Evolutionary conservation across 1,284 basidiomycete genomes (phyloP).

Genomic region (Ceratobasidium sp.): DNA sequence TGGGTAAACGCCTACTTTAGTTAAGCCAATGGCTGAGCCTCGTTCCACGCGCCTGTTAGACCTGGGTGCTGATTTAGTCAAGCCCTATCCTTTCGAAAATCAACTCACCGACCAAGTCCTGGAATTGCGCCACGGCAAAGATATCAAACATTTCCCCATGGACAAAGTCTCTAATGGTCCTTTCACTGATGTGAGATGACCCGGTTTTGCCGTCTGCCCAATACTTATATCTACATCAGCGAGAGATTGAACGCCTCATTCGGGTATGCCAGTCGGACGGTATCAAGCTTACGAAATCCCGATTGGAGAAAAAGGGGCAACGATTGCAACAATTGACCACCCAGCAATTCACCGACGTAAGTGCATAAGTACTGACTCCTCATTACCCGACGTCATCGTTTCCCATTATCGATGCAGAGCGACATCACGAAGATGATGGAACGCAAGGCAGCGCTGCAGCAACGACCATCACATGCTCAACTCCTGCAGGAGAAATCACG

Average conservation of each 20-base stretch:
- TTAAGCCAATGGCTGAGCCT: conserved; percentile 46
- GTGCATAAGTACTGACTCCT: conserved; percentile 47
- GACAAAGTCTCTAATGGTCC: conserved; percentile 83
- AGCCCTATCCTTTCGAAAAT: conserved; percentile 82
- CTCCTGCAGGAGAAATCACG: conserved; percentile 72
- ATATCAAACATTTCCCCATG: conserved; percentile 72
- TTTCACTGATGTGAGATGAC: conserved; percentile 67
- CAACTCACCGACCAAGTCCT: conserved; percentile 73
- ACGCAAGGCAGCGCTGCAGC: conserved; percentile 71
- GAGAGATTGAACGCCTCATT: conserved; percentile 77
- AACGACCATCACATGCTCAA: conserved; percentile 58
- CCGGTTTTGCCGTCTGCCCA: neutral
- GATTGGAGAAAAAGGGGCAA: conserved; percentile 73
- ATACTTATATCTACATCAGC: conserved; percentile 61
- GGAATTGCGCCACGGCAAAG: conserved; percentile 78
- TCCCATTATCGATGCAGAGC: conserved; percentile 57
- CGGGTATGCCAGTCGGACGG: conserved; percentile 67
- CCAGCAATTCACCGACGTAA: conserved; percentile 82
- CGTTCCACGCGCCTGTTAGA: conserved; percentile 56
- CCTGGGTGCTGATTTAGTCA: conserved; percentile 66
- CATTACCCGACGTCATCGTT: neutral
- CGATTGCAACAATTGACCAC: conserved; percentile 71
- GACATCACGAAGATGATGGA: conserved; percentile 80
- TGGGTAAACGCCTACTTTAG: conserved; percentile 59
- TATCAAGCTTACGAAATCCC: conserved; percentile 71